A percentile compares a stretch with the other conserved stretches of the same genome.
These are phyloP conservation scores for Aphanoascus verrucosus DNA, from an alignment of 2,329 filamentous ascomycete species.

Conservation along the genomic window DNA sequence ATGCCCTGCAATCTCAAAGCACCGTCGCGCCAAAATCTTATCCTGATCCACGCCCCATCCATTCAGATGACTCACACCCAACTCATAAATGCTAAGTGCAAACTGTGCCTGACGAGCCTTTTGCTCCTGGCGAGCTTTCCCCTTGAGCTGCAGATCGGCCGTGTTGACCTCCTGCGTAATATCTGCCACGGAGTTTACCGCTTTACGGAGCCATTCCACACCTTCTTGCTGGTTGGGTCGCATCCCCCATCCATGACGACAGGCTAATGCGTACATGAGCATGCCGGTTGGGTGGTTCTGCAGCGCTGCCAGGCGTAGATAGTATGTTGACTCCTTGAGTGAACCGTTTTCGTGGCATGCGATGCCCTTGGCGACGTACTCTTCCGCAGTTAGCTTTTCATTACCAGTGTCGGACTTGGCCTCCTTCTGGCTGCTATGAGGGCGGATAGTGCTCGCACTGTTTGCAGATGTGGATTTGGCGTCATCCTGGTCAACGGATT, in stretches of 20 bases:
- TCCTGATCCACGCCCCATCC: conserved; percentile 96
- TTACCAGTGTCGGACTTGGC: conserved; percentile 3
- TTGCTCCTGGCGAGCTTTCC: conserved; percentile 55
- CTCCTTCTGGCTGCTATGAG: conserved; percentile 26
- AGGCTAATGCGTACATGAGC: conserved; percentile 90
- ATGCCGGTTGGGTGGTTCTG: conserved; percentile 84
- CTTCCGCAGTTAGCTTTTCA: conserved; percentile 47
- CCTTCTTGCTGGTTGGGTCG: conserved; percentile 81
- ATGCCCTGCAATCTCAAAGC: conserved; percentile 89
- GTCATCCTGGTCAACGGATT: conserved; percentile 26
- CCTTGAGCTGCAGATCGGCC: conserved; percentile 34
- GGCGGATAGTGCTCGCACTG: conserved; percentile 53
- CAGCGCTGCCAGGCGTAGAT: conserved; percentile 77
- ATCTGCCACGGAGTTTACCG: conserved; percentile 69
- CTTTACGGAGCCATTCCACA: conserved; percentile 82
- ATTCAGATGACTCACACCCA: conserved; percentile 94
- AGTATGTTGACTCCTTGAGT: conserved; percentile 89
- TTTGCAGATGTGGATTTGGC: conserved; percentile 46
- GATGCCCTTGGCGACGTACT: conserved; percentile 84
- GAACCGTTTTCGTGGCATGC: conserved; percentile 79
- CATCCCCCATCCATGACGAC: conserved; percentile 96
- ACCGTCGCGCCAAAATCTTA: conserved; percentile 72
- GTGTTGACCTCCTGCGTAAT: conserved; percentile 71
- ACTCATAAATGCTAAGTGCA: conserved; percentile 87
- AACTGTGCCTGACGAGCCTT: conserved; percentile 87